Evolutionary conservation across 768 basidiomycete genomes (phyloP), one percentile per base, ranked within the genome.

Genomic region (Mycena pura): DNA sequence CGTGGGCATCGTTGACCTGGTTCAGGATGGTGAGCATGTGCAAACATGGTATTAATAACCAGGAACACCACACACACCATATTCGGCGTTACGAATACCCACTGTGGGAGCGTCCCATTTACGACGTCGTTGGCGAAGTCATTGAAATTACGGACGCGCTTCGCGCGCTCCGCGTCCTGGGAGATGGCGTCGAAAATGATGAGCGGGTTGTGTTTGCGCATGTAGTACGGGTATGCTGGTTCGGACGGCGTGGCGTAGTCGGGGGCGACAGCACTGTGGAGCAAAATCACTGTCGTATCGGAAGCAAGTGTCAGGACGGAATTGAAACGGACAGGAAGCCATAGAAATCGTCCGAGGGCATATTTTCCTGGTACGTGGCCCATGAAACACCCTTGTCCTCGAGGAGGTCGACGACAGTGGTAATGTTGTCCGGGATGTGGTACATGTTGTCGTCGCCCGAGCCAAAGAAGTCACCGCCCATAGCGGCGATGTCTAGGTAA

Each of bases 31-130:
- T 10, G 28, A 10, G 46, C 13, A 47, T 17, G 22, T 17, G 31
- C 19, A 29, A 2, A 44, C 15, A 3, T 9, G 17, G 22, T 2
- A 24, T n/a, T 36, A 4, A 44, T 8, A 17, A 38, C 28, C 24
- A 40, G 43, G 45, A 8, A 24, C 55, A 17, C 15, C 17, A 70
- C 71, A 43, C 47, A 13, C 10, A 54, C 64, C 67, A 86, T 74
- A 70, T 89, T 89, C 11, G 88, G 88, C 1, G 87, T 88, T 54
- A 89, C 75, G 65, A 85, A 88, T 11, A 77, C 64, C 84, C 86
- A 88, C 53, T 88, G 86, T 9, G 86, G 81, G 44, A 89, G 70
- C 3, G 74, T 74, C 41, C 79, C 70, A 9, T 79, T 79, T 22
- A 77, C 78, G 15, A 87, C 71, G 63, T 89, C 88, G 25, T 53